Evolutionary conservation across 768 basidiomycete genomes (phyloP).

Genomic region (Mycena albidolilacea): DNA sequence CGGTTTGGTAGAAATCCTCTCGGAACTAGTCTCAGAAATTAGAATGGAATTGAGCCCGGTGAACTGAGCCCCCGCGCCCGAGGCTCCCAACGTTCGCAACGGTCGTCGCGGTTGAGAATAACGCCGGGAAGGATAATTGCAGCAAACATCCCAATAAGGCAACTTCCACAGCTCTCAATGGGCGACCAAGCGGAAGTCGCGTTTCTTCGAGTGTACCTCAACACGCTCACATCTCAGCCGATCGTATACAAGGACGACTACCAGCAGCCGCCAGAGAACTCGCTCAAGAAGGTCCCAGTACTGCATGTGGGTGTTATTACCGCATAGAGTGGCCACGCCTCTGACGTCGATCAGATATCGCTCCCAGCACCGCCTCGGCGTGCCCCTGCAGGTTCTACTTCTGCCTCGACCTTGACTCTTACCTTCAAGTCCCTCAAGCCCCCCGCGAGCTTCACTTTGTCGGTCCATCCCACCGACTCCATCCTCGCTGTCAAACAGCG

Average conservation of each 20-base stretch:
- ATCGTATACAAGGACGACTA: slow-evolving; percentile 82
- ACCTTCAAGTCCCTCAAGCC: slow-evolving; percentile 96
- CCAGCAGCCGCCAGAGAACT: slow-evolving; percentile 77
- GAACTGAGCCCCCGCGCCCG: no score
- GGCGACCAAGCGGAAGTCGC: slow-evolving; percentile 72
- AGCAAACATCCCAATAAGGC: no score
- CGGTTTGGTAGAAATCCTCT: no score
- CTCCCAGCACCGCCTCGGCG: slow-evolving; percentile 71
- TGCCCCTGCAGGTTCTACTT: slow-evolving; percentile 38
- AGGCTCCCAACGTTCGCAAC: no score
- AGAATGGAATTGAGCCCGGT: no score
- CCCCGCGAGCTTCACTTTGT: slow-evolving; percentile 78
- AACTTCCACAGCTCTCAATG: slow-evolving; percentile 43
- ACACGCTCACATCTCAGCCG: slow-evolving; percentile 76
- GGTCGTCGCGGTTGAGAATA: no score
- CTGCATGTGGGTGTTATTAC: slow-evolving; percentile 64
- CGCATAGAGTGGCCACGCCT: neutral
- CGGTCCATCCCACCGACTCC: slow-evolving; percentile 86
- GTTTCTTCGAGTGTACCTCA: slow-evolving; percentile 77
- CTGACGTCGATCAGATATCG: slow-evolving; percentile 59
- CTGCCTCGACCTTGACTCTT: slow-evolving; percentile 62
- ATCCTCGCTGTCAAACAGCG: slow-evolving; percentile 84
- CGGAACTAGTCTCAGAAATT: no score
- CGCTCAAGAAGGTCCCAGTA: slow-evolving; percentile 78
- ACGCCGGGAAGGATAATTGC: no score